Conservation (phyloP, 345 rosid genomes). For the Salix arbutifolia region DNA sequence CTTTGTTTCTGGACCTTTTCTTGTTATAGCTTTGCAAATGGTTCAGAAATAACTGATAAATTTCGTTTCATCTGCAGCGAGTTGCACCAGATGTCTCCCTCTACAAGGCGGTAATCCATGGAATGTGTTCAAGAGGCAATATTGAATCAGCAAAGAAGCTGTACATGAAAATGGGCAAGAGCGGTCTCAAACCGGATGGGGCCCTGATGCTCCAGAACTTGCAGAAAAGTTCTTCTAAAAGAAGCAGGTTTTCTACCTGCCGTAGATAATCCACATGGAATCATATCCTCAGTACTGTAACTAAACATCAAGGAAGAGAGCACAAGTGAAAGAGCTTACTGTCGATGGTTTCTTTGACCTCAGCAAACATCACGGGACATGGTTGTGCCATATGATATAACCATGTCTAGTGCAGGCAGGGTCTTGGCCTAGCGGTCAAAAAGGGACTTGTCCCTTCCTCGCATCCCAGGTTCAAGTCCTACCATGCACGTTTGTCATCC, state of each 20-base stretch:
- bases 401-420: neutral
- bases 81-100: slow-evolving; percentile 57
- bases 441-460: no score
- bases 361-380: neutral
- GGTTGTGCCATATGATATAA: neutral
- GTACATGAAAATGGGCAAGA: slow-evolving; percentile 50
- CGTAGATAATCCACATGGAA: neutral
- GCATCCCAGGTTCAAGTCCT: no score
- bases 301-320: neutral
- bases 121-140: slow-evolving; percentile 67
- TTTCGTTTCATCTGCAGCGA: slow-evolving; percentile 21
- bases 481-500: no score
- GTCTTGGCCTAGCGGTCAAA: no score
- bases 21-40: neutral
- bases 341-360: neutral
- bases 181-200: slow-evolving; percentile 59
- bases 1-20: no score
- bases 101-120: slow-evolving; percentile 65
- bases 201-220: slow-evolving; percentile 74
- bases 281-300: neutral
- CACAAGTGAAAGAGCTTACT: neutral
- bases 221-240: slow-evolving; percentile 6
- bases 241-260: neutral
- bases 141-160: slow-evolving; percentile 53
- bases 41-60: neutral